A percentile compares a stretch with the other conserved stretches of the same genome.
Conservation (phyloP, 352 stramenopile species). For the Phytophthora kernoviae region DNA sequence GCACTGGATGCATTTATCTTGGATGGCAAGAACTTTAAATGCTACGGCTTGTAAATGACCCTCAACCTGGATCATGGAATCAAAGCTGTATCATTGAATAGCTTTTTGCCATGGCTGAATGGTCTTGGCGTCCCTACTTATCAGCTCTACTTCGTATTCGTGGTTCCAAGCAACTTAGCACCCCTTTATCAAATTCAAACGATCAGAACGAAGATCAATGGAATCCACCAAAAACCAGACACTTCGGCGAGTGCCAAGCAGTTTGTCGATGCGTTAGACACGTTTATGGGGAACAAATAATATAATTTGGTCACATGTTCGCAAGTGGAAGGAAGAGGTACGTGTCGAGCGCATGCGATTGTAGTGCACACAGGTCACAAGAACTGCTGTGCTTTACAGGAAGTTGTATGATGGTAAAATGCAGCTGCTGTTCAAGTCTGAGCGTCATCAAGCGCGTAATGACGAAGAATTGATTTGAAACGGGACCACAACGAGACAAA, state of each 20-base stretch:
- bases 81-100: not conserved
- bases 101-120: slow-evolving; percentile 6
- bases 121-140: not conserved
- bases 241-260: not conserved
- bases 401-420: too few relatives aligned
- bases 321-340: too few relatives aligned
- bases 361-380: too few relatives aligned
- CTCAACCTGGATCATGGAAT: not conserved
- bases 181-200: slow-evolving; percentile 1
- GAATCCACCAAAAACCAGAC: not conserved
- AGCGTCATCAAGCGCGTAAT: too few relatives aligned
- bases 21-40: not conserved
- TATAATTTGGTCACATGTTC: too few relatives aligned
- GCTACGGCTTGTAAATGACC: slow-evolving; percentile 2
- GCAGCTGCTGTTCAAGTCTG: too few relatives aligned
- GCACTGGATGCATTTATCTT: slow-evolving; percentile 11
- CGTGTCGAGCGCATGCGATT: too few relatives aligned
- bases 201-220: slow-evolving; percentile 4
- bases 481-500: too few relatives aligned
- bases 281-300: not conserved
- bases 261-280: slow-evolving; percentile 7
- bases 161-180: slow-evolving; percentile 8
- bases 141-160: slow-evolving; percentile 17
- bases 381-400: too few relatives aligned
- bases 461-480: too few relatives aligned